Evolutionary conservation across 1,139 yeast species (phyloP).

Genomic region (Arxiozyma slooffiae): DNA sequence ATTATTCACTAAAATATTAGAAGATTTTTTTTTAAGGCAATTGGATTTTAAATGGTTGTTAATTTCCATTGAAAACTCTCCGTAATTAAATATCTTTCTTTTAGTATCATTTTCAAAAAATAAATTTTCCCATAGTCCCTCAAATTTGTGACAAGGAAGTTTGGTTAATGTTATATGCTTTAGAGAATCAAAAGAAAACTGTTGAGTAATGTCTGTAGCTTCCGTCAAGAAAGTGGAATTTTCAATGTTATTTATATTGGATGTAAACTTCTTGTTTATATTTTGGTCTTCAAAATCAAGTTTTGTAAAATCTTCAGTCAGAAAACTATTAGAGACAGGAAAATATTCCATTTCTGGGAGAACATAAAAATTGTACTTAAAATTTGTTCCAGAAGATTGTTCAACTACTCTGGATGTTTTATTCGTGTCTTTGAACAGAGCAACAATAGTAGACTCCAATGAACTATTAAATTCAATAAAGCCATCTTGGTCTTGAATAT

Average conservation of each 20-base stretch:
- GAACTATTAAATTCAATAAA: background rate
- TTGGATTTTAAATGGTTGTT: slow-evolving; percentile 8
- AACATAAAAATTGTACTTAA: too few relatives aligned
- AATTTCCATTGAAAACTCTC: slow-evolving; percentile 25
- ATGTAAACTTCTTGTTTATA: background rate
- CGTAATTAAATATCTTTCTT: slow-evolving; percentile 23
- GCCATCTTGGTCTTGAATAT: background rate
- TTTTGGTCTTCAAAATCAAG: slow-evolving; percentile 18
- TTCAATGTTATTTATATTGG: background rate
- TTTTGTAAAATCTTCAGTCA: slow-evolving; percentile 2
- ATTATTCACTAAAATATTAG: slow-evolving; percentile 16
- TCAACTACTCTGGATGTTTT: background rate
- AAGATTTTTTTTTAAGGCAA: background rate
- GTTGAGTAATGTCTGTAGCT: slow-evolving; percentile 1
- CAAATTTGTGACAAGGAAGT: slow-evolving; percentile 26
- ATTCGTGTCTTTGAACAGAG: background rate
- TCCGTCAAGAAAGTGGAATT: background rate
- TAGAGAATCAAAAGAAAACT: slow-evolving; percentile 18
- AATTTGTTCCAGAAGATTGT: background rate
- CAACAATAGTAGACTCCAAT: background rate
- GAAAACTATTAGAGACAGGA: background rate
- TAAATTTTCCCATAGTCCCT: slow-evolving; percentile 30
- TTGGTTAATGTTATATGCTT: slow-evolving; percentile 13
- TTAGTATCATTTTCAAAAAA: slow-evolving; percentile 26
- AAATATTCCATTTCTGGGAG: background rate